phyloP scores from a whole-genome alignment of 2,329 filamentous ascomycete genomes.

The Celoporthe dispersa region DNA sequence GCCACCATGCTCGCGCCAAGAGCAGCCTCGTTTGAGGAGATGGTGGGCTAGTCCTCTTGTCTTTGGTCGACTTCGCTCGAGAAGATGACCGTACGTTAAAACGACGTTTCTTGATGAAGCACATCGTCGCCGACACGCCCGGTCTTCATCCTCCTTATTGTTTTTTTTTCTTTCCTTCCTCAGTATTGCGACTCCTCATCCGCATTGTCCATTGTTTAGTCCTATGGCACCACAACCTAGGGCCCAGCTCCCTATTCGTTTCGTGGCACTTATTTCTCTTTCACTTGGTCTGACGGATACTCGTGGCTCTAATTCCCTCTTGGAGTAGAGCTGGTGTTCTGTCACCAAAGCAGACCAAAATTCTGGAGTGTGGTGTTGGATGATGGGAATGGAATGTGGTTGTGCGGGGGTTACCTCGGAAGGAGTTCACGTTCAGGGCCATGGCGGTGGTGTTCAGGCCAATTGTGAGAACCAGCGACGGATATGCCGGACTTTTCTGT shows the following conservation, averaged over 20 bases:
- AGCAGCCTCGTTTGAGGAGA: slow-evolving; percentile 43
- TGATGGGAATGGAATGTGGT: neutral
- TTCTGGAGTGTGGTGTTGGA: slow-evolving; percentile 10
- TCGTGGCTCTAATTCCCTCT: slow-evolving; percentile 2
- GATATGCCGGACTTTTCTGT: slow-evolving; percentile 17
- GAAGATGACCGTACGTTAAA: slow-evolving; percentile 24
- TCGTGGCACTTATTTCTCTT: slow-evolving; percentile 22
- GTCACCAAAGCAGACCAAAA: slow-evolving; percentile 10
- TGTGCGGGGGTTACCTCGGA: slow-evolving; percentile 3
- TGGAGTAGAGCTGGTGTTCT: neutral
- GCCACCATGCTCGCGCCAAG: slow-evolving; percentile 58
- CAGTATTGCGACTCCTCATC: slow-evolving; percentile 1
- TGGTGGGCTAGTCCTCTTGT: slow-evolving; percentile 24
- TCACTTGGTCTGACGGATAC: slow-evolving; percentile 3
- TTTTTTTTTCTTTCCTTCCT: neutral
- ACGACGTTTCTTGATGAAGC: slow-evolving; percentile 13
- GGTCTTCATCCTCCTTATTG: neutral
- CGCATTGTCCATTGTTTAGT: slow-evolving; percentile 6
- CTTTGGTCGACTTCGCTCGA: neutral
- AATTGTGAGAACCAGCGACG: slow-evolving; percentile 15
- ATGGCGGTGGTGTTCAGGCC: slow-evolving; percentile 15
- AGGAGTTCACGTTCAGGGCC: slow-evolving; percentile 6
- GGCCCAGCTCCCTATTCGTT: slow-evolving; percentile 6
- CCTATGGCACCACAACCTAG: neutral
- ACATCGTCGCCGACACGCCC: neutral